Evolutionary conservation across 1,284 basidiomycete species (phyloP), one percentile per base, ranked within the genome.

Genomic region (Quambalaria eucalypti): DNA sequence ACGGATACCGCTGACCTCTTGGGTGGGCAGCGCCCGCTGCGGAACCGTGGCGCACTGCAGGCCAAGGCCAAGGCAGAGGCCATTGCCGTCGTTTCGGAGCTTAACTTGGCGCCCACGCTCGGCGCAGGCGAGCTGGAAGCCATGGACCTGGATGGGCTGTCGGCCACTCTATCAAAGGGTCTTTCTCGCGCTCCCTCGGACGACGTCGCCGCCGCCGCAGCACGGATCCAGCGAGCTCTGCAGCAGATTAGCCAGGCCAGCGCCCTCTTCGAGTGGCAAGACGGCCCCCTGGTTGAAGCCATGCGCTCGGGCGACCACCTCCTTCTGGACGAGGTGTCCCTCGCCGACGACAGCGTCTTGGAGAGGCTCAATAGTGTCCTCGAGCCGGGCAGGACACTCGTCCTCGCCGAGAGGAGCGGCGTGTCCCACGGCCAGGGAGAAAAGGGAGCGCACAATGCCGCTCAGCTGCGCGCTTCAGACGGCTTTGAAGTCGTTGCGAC

Each of bases 1-100:
- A 98, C 93, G n/a, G 95, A 99, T 78, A 95, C 93, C 0, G 90
- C 93, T 7, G 95, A 99, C 76, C 80, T 99, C 38, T 88, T 98
- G 49, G 95, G 95, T 36, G 89, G 90, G 30, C 83, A 97, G 68
- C 83, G 95, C 33, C 95, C 95, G 2, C 79, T 93, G n/a, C 85
- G 95, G 25, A 91, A 91, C 77, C 84, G 88, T 33, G 74, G 78
- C 2, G 61, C 62, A 5, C 68, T 78, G n/a, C 77, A 79, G 48
- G 67, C 74, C 47, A 62, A 65, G 10, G 68, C 78, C 14, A 61
- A 76, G 30, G 52, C 42, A 7, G 72, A 75, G 21, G 76, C 77
- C 5, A 50, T 61, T 3, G 54, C 61, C 1, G 51, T 68, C 1
- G 57, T 78, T 5, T 16, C 51, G 19, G 31, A 54, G 26, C 50